Conservation (phyloP, 1,284 basidiomycete genomes). For the Phellopilus nigrolimitatus region DNA sequence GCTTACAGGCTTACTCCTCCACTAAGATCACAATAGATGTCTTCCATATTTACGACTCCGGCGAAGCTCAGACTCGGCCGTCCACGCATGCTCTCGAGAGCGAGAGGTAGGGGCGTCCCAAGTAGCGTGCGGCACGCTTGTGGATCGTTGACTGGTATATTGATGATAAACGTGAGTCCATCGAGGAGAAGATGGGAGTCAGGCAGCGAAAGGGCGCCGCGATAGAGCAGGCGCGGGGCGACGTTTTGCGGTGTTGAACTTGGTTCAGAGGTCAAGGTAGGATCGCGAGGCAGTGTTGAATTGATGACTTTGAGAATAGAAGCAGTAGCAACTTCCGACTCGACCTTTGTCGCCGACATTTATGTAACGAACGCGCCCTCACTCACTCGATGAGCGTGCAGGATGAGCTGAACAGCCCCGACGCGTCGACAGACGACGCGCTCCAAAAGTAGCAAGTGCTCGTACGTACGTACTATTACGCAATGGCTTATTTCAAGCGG, state of each 20-base stretch:
- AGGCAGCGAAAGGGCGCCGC: slow-evolving; percentile 68
- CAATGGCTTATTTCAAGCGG: no score
- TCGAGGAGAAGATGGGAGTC: slow-evolving; percentile 69
- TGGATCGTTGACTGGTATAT: slow-evolving; percentile 35
- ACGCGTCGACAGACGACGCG: no score
- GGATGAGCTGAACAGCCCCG: no score
- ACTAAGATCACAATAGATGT: slow-evolving; percentile 55
- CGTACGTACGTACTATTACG: no score
- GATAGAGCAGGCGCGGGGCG: slow-evolving; percentile 49
- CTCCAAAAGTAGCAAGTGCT: no score
- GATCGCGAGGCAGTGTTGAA: no score
- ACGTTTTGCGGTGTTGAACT: not conserved
- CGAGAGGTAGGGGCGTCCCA: slow-evolving; percentile 63
- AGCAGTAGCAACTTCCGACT: no score
- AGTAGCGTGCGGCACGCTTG: slow-evolving; percentile 40
- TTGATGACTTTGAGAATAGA: no score
- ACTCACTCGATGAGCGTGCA: no score
- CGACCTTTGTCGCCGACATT: no score
- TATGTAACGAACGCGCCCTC: no score
- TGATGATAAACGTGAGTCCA: slow-evolving; percentile 61
- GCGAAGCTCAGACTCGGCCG: slow-evolving; percentile 57
- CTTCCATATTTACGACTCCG: slow-evolving; percentile 46
- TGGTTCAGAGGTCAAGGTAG: no score
- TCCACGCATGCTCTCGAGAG: slow-evolving; percentile 77
- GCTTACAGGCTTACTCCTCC: slow-evolving; percentile 61